Evolutionary conservation across 2,329 filamentous ascomycete species (phyloP).

Genomic region (Penicillium hordei): DNA sequence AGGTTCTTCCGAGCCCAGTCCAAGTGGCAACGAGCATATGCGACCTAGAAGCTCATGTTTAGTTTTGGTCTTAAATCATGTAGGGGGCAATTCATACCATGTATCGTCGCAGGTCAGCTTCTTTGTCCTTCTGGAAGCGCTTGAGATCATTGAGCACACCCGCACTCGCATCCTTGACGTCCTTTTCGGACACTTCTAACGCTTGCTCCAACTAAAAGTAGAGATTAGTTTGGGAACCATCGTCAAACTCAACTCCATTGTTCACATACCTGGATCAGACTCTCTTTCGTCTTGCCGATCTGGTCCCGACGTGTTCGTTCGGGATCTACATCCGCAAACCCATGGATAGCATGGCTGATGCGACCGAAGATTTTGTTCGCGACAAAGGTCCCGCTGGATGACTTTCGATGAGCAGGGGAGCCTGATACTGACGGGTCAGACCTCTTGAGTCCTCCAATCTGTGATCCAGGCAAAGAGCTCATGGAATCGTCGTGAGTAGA

Average conservation of each 20-base stretch:
- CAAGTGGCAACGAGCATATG: slow-evolving; percentile 87
- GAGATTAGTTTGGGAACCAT: slow-evolving; percentile 1
- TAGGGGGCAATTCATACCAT: slow-evolving; percentile 67
- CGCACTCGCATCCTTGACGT: slow-evolving; percentile 87
- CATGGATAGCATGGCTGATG: slow-evolving; percentile 91
- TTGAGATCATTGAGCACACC: slow-evolving; percentile 88
- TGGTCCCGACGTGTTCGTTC: slow-evolving; percentile 88
- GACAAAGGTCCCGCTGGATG: slow-evolving; percentile 82
- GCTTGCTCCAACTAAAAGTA: slow-evolving; percentile 78
- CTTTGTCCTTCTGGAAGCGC: slow-evolving; percentile 92
- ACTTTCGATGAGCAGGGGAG: slow-evolving; percentile 68
- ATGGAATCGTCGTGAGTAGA: slow-evolving; percentile 76
- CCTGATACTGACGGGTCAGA: slow-evolving; percentile 33
- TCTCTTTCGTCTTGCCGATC: slow-evolving; percentile 93
- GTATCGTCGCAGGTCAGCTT: slow-evolving; percentile 87
- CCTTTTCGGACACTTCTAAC: slow-evolving; percentile 79
- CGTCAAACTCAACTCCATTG: neutral
- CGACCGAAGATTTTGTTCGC: slow-evolving; percentile 92
- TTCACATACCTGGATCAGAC: slow-evolving; percentile 59
- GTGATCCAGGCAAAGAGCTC: slow-evolving; percentile 66
- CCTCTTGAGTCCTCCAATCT: slow-evolving; percentile 59
- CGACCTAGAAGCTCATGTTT: slow-evolving; percentile 59
- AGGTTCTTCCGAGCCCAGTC: slow-evolving; percentile 92
- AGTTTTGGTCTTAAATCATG: neutral
- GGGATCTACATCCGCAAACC: slow-evolving; percentile 93